Evolutionary conservation across 495 filamentous ascomycete species (phyloP).

Genomic region (Paragyromitra xinjiangensis): DNA sequence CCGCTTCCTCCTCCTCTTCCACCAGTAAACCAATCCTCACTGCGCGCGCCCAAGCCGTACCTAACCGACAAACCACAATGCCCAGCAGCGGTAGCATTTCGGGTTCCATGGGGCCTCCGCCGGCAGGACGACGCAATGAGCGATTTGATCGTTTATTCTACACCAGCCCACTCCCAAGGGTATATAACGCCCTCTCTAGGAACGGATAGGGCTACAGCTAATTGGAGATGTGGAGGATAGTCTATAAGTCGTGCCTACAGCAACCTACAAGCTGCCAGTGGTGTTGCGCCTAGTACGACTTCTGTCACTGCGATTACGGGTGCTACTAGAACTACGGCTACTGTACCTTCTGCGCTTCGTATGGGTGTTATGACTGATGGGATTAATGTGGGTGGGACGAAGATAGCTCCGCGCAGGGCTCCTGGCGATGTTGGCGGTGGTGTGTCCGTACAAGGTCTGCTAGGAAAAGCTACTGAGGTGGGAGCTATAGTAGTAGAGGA

Average conservation of each 20-base stretch:
- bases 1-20: neutral
- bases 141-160: constrained; percentile 47
- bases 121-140: constrained; percentile 26
- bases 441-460: too few species aligned
- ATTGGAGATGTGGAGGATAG: neutral
- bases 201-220: neutral
- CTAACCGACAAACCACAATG: neutral
- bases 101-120: constrained; percentile 31
- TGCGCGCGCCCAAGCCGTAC: neutral
- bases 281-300: neutral
- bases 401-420: neutral
- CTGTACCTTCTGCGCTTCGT: constrained; percentile 27
- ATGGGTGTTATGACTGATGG: neutral
- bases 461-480: neutral
- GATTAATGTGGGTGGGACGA: neutral
- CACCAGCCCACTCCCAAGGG: constrained; percentile 41
- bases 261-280: constrained; percentile 22
- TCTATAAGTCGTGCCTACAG: constrained; percentile 46
- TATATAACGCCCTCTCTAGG: neutral
- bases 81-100: constrained; percentile 3
- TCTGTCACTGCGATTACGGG: neutral
- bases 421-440: neutral
- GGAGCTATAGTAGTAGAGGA: neutral
- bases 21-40: neutral
- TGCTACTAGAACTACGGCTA: neutral